Conservation (phyloP, 768 basidiomycete genomes). For the Rhodotorula kratochvilovae region DNA sequence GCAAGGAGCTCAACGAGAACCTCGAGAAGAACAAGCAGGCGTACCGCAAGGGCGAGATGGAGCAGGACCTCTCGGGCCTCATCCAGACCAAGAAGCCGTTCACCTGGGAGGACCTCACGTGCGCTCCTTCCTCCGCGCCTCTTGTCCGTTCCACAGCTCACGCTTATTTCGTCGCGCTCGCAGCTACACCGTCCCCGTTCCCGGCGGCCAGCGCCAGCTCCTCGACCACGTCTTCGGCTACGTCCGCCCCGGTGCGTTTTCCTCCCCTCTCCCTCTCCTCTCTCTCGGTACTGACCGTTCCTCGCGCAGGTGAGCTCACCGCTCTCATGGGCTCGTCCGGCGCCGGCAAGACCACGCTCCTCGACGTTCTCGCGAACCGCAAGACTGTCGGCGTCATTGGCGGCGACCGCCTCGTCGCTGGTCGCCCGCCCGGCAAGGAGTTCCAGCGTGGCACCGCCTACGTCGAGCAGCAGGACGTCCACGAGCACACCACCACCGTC, state of each 20-base stretch:
- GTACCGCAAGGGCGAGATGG: conserved; percentile 46
- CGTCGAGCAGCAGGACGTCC: conserved; percentile 71
- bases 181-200: conserved; percentile 34
- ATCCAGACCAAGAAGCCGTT: conserved; percentile 56
- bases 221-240: conserved; percentile 48
- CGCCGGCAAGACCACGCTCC: conserved; percentile 60
- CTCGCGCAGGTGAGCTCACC: conserved; percentile 60
- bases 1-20: conserved; percentile 50
- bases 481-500: conserved; percentile 63
- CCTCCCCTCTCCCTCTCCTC: too few species aligned
- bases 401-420: conserved; percentile 66
- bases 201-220: conserved; percentile 37
- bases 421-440: conserved; percentile 55
- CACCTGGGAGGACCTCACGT: conserved; percentile 67
- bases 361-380: conserved; percentile 60
- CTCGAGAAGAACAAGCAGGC: conserved; percentile 55
- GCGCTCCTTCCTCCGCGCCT: conserved; percentile 48
- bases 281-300: too few species aligned
- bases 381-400: conserved; percentile 67
- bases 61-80: conserved; percentile 52
- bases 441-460: conserved; percentile 66
- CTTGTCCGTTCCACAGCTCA: conserved; percentile 44
- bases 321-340: conserved; percentile 84
- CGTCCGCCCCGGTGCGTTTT: conserved; percentile 50
- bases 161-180: background rate